Evolutionary conservation across 306 rosid species (phyloP).

Genomic region (Prunus padus): DNA sequence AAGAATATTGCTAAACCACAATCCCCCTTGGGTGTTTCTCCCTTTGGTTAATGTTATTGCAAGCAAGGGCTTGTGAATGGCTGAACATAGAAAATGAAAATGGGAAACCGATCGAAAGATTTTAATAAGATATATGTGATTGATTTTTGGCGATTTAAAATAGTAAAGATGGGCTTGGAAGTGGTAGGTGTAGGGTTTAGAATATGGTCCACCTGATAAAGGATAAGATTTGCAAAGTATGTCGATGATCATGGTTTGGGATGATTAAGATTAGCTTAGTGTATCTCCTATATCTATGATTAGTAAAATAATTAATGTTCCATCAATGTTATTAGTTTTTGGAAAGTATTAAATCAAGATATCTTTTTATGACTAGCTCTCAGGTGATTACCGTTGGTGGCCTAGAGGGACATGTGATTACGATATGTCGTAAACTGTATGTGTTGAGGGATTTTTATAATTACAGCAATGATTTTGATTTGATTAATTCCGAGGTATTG

Average conservation of each 20-base stretch:
- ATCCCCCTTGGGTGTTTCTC: constrained; percentile 16
- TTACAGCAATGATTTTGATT: neutral
- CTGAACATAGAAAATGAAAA: constrained; percentile 19
- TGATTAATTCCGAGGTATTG: neutral
- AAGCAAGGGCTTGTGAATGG: neutral
- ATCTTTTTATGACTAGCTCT: constrained; percentile 1
- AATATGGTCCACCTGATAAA: constrained; percentile 30
- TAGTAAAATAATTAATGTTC: constrained; percentile 12
- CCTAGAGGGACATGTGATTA: neutral
- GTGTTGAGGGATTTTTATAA: neutral
- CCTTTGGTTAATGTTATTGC: constrained; percentile 15
- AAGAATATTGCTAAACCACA: neutral
- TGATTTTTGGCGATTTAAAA: constrained; percentile 21
- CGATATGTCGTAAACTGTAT: neutral
- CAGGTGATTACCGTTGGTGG: constrained; percentile 22
- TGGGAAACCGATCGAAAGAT: constrained; percentile 1
- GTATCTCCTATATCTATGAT: constrained; percentile 17
- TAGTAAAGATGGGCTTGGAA: constrained; percentile 24
- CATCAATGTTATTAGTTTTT: neutral
- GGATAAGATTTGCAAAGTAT: constrained; percentile 43
- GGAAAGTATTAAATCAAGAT: neutral
- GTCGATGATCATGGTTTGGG: constrained; percentile 16
- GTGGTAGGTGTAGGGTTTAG: constrained; percentile 40
- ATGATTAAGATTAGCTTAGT: constrained; percentile 22
- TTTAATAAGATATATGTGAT: constrained; percentile 1